phyloP scores from a whole-genome alignment of 2,329 filamentous ascomycete species.

The Penicillium sp. region DNA sequence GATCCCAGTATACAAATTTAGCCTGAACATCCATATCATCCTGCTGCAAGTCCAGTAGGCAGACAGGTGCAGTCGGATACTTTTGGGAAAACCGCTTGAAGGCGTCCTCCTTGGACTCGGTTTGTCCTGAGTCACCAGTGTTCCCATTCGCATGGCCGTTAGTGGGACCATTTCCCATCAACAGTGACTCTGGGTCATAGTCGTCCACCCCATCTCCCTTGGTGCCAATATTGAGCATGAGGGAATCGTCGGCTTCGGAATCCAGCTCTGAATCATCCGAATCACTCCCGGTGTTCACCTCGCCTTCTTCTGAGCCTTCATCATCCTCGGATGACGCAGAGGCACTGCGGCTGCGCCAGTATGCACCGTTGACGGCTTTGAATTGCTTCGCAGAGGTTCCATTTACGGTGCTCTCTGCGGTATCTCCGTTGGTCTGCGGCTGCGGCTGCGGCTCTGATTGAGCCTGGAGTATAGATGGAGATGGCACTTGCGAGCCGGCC shows the following conservation, averaged over 20 bases:
- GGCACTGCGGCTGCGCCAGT: slow-evolving; percentile 46
- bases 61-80: slow-evolving; percentile 43
- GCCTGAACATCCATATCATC: slow-evolving; percentile 50
- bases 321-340: slow-evolving; percentile 35
- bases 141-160: slow-evolving; percentile 20
- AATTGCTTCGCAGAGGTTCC: slow-evolving; percentile 34
- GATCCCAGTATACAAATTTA: slow-evolving; percentile 49
- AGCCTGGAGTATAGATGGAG: slow-evolving; percentile 2
- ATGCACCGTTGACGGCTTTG: slow-evolving; percentile 45
- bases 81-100: slow-evolving; percentile 42
- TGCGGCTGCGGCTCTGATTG: slow-evolving; percentile 10
- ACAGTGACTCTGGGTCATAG: slow-evolving; percentile 33
- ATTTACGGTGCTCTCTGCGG: slow-evolving; percentile 21
- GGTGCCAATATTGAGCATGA: slow-evolving; percentile 50
- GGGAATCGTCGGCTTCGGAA: slow-evolving; percentile 50
- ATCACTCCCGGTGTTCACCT: slow-evolving; percentile 38
- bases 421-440: neutral
- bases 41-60: slow-evolving; percentile 46
- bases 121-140: neutral
- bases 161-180: slow-evolving; percentile 12
- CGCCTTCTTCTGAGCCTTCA: slow-evolving; percentile 35
- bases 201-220: slow-evolving; percentile 27
- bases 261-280: slow-evolving; percentile 41
- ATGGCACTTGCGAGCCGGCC: slow-evolving; percentile 12
- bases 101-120: slow-evolving; percentile 42